A percentile compares a stretch with the other conserved stretches of the same genome.
These are phyloP conservation scores for Diutina rugosa DNA, from an alignment of 1,139 yeast species.

Conservation along the genomic window DNA sequence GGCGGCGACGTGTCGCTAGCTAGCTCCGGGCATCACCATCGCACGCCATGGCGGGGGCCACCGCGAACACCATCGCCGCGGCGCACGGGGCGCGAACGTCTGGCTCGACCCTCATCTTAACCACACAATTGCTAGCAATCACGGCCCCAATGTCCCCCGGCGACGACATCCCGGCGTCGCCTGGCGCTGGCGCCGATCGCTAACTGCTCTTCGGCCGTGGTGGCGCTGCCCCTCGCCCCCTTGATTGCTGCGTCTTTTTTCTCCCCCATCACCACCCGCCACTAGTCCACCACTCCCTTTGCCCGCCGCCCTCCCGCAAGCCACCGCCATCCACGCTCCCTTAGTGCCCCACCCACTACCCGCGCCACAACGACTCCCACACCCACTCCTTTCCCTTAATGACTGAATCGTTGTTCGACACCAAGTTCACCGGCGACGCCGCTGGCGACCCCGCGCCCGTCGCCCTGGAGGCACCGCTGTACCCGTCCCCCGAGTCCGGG, in stretches of 20 bases:
- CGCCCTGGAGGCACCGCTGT: background rate
- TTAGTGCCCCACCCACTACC: background rate
- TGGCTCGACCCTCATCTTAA: background rate
- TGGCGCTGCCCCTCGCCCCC: background rate
- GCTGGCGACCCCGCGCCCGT: background rate
- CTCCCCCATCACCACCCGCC: background rate
- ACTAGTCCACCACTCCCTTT: background rate
- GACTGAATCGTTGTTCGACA: conserved; percentile 32
- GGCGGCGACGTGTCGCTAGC: background rate
- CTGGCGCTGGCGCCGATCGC: background rate
- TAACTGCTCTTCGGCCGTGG: background rate
- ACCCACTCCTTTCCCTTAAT: conserved; percentile 7
- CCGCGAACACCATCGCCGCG: background rate
- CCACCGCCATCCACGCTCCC: background rate
- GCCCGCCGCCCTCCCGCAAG: background rate
- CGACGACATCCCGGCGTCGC: background rate
- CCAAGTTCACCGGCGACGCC: conserved; percentile 19
- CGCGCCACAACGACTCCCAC: background rate
- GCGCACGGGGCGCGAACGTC: background rate
- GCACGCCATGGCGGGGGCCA: background rate
- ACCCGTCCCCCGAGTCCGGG: background rate
- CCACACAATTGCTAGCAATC: background rate
- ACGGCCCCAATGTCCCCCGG: background rate
- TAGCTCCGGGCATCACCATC: background rate
- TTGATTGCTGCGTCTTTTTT: background rate